Evolutionary conservation across 2,329 filamentous ascomycete genomes (phyloP), one percentile per base, ranked within the genome.

Genomic region (Ophiosphaerella korrae): DNA sequence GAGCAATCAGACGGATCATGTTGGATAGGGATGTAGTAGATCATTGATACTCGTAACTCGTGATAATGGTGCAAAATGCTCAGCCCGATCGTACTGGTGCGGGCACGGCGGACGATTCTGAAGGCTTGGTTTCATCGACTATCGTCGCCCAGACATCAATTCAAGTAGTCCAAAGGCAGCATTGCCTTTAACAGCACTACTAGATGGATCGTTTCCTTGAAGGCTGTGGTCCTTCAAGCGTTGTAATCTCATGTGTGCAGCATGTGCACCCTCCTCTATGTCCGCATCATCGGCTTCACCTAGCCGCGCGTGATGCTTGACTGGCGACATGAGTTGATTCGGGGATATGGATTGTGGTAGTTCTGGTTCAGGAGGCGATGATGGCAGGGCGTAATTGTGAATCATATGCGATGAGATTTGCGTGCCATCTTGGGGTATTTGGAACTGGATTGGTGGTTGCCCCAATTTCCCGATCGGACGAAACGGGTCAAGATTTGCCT

Each of bases 151-250:
- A 31, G 57, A 61, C 70, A 68, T 72, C 46, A 85, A 68, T 53
- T 78, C 80, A 53, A 84, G 60, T 58, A 86, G 63, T 7, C 80
- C 82, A 61, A 78, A 80, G 11, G 78, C 82, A 7, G 82, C 82
- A 38, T 77, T 74, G 3, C 77, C 81, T 50, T 77, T 77, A 33
- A 79, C 72, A 14, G 75, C 77, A 63, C 76, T 80, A 53, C 75
- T 80, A 42, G 75, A 75, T 43, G 80, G 56, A 18, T 77, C 73
- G 9, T 67, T 64, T 21, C 65, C 69, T 24, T 64, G 57, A 32
- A 62, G 67, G 29, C 60, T 61, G 41, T 70, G 60, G 42, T 64
- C 58, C 47, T 60, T 66, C 59, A 65, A 58, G 41, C 62, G 54
- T 42, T 67, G 55, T 14, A 68, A 34, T 34, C 63, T 47, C 39